Percentiles rank a stretch among this genome's conserved stretches.
phyloP scores from a whole-genome alignment of 2,329 filamentous ascomycete species.

The Monosporascus sp. region DNA sequence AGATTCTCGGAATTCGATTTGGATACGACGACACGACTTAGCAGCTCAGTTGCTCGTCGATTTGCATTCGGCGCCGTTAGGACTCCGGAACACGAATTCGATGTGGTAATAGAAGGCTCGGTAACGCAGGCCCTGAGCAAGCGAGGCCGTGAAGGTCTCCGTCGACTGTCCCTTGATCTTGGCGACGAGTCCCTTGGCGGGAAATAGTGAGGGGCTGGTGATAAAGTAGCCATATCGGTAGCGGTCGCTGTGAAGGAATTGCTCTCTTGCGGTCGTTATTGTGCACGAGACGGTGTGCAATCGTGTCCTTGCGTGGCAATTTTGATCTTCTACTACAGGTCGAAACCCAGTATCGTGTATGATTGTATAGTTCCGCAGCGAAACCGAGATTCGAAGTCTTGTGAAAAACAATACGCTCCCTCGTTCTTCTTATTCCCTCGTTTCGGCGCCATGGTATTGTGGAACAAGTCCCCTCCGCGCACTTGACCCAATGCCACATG shows the following conservation, averaged over 20 bases:
- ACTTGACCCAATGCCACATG: constrained; percentile 5
- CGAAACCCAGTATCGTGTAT: too few species aligned
- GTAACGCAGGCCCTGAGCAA: constrained; percentile 51
- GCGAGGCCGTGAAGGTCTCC: constrained; percentile 37
- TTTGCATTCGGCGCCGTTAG: constrained; percentile 43
- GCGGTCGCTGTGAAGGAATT: background rate
- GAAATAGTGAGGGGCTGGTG: constrained; percentile 30
- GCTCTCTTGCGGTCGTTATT: background rate
- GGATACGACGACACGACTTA: constrained; percentile 48
- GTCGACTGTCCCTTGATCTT: constrained; percentile 29
- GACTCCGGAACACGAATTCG: constrained; percentile 47
- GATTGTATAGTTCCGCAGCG: too few species aligned
- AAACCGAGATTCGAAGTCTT: background rate
- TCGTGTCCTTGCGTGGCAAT: too few species aligned
- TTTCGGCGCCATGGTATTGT: background rate
- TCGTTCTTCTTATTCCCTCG: background rate
- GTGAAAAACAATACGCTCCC: background rate
- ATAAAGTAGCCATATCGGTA: constrained; percentile 30
- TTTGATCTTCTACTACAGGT: too few species aligned
- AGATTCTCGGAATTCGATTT: constrained; percentile 35
- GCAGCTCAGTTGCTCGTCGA: constrained; percentile 48
- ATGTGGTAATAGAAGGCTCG: constrained; percentile 53
- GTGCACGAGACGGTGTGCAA: background rate
- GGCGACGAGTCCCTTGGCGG: constrained; percentile 36
- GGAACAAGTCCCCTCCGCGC: background rate